Evolutionary conservation across 352 stramenopile species (phyloP), one percentile per base, ranked within the genome.

Genomic region (Thalassiosira exigua): DNA sequence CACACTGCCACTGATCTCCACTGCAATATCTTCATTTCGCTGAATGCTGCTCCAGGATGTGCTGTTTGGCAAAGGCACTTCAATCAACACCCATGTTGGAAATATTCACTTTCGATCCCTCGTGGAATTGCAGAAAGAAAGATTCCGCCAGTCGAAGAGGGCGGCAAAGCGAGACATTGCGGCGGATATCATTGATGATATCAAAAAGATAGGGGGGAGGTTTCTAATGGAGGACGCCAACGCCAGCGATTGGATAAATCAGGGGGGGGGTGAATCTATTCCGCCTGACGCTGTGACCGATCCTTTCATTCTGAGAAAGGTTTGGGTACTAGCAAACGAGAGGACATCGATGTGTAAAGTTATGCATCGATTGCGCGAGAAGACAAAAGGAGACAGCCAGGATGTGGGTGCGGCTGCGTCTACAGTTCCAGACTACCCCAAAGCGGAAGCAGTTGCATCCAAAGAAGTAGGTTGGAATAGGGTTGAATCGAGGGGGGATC

Each of bases 21-120:
- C n/a, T n/a, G n/a, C n/a, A n/a, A n/a, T n/a, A n/a, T n/a, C n/a
- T n/a, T n/a, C n/a, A n/a, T n/a, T n/a, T n/a, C n/a, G n/a, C n/a
- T n/a, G n/a, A n/a, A n/a, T n/a, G n/a, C n/a, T n/a, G n/a, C 36
- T 14, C 36, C 36, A 81, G 61, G 75, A 83, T 54, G 58, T 83
- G 4, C 30, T 83, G 14, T 69, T 77, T 57, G 75, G 75, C 5
- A 70, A 27, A 39, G 75, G 75, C 11, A 64, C 36, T 14, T 29
- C 21, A 21, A 65, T 73, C 58, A 79, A 69, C 29, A 59, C 5
- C 32, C 75, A 83, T 60, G 39, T 17, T 19, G 75, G 75, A 2
- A 83, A 83, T 67, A 19, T 12, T 4, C 50, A 54, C 14, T 79
- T 75, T 50, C 68, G 75, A 3, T 51, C n/a, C 17, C 32, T 79